A percentile compares a stretch with the other conserved stretches of the same genome.
phyloP scores from a whole-genome alignment of 176 grass and related monocot species.

The bread wheat (Triticum aestivum) region IWGSC_CS_RefSeq_v2.1 NC_057807.1:614479324-614479823 shows the following conservation, averaged over 20 bases:
- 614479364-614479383: slow-evolving; percentile 6
- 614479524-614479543: not conserved
- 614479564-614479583: not conserved
- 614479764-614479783: slow-evolving; percentile 65
- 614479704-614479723: slow-evolving; percentile 62
- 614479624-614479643: slow-evolving; percentile 3
- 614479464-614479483: slow-evolving; percentile 15
- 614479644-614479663: slow-evolving; percentile 11
- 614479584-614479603: slow-evolving; percentile 19
- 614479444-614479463: not conserved
- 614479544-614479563: not conserved
- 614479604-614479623: slow-evolving; percentile 5
- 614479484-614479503: slow-evolving; percentile 12
- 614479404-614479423: slow-evolving; percentile 8
- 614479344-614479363: not conserved
- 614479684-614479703: slow-evolving; percentile 10
- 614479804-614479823: slow-evolving; percentile 2
- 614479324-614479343: slow-evolving; percentile 12
- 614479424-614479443: not conserved
- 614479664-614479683: slow-evolving; percentile 6
- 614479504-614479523: slow-evolving; percentile 13
- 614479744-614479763: slow-evolving; percentile 57
- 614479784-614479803: slow-evolving; percentile 55
- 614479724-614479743: slow-evolving; percentile 79
- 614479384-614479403: not conserved